These are phyloP conservation scores for Skeletonema marinoi DNA, from an alignment of 108 stramenopile genomes.

Conservation along the genomic window DNA sequence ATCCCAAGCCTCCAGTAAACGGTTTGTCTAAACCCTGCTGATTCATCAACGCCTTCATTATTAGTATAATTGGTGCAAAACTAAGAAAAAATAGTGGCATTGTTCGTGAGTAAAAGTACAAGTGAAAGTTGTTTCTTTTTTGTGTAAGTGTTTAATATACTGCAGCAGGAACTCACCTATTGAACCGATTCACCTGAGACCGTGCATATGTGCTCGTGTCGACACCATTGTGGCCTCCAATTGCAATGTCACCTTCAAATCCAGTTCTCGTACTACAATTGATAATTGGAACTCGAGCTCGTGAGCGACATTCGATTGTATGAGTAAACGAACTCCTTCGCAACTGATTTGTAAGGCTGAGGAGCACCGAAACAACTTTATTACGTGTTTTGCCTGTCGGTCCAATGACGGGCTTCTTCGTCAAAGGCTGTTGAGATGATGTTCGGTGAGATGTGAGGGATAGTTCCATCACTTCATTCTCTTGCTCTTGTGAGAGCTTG, in stretches of 20 bases:
- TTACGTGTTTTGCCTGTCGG: constrained; percentile 57
- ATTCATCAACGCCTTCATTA: constrained; percentile 75
- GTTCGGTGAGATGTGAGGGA: constrained; percentile 24
- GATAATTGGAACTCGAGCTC: constrained; percentile 78
- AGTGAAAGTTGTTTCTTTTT: background rate
- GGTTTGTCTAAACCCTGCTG: constrained; percentile 90
- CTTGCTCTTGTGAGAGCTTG: background rate
- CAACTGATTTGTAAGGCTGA: constrained; percentile 41
- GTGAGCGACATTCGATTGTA: constrained; percentile 54
- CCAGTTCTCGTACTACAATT: constrained; percentile 68
- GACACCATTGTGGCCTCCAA: constrained; percentile 81
- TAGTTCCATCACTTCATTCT: constrained; percentile 29
- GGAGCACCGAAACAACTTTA: constrained; percentile 54
- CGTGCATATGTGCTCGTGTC: constrained; percentile 76
- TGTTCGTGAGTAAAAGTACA: background rate
- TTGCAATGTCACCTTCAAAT: constrained; percentile 80
- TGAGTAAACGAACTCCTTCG: constrained; percentile 40
- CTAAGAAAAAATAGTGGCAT: constrained; percentile 13
- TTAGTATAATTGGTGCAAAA: constrained; percentile 71
- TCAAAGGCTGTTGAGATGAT: constrained; percentile 2
- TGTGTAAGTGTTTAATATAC: background rate
- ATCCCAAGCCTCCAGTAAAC: constrained; percentile 92
- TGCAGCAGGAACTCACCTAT: constrained; percentile 54
- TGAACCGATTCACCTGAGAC: constrained; percentile 54
- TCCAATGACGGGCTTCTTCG: constrained; percentile 27